phyloP scores from a whole-genome alignment of 805 yeast genomes.

The Spathaspora boniae region DNA sequence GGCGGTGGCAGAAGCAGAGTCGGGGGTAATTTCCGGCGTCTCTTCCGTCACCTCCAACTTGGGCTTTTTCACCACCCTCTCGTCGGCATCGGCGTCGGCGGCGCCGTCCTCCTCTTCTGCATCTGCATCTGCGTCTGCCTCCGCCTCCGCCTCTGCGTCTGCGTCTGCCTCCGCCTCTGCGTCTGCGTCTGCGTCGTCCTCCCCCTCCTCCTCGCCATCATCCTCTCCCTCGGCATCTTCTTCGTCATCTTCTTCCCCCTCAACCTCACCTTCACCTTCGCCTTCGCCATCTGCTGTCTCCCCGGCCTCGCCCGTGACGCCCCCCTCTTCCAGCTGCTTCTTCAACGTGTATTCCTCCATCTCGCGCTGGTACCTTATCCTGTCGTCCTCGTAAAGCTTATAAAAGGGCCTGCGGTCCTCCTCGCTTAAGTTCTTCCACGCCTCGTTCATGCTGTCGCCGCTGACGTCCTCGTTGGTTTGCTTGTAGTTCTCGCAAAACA shows the following conservation, averaged over 20 bases:
- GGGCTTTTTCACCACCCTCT: neutral
- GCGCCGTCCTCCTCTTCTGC: conserved; percentile 1
- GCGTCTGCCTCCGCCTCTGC: neutral
- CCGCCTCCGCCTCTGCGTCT: conserved; percentile 1
- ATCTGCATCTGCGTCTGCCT: neutral
- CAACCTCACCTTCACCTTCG: conserved; percentile 6
- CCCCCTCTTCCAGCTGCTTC: conserved; percentile 16
- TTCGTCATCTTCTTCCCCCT: conserved; percentile 6
- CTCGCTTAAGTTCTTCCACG: conserved; percentile 74
- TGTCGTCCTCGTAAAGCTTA: conserved; percentile 74
- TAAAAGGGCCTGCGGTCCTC: conserved; percentile 71
- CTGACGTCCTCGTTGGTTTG: conserved; percentile 69
- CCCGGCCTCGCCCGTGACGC: neutral
- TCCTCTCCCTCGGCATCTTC: conserved; percentile 1
- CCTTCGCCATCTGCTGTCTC: conserved; percentile 5
- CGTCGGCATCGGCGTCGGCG: neutral
- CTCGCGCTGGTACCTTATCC: conserved; percentile 69
- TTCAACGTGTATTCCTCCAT: conserved; percentile 51
- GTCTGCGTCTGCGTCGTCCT: neutral
- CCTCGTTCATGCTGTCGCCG: conserved; percentile 69
- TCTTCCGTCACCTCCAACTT: neutral
- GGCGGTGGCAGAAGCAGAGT: neutral
- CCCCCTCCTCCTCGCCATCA: too few relatives aligned
- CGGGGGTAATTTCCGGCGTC: neutral
- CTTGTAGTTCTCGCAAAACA: conserved; percentile 84